phyloP scores from a whole-genome alignment of 805 yeast species.

The Jamesozyma piceae region DNA sequence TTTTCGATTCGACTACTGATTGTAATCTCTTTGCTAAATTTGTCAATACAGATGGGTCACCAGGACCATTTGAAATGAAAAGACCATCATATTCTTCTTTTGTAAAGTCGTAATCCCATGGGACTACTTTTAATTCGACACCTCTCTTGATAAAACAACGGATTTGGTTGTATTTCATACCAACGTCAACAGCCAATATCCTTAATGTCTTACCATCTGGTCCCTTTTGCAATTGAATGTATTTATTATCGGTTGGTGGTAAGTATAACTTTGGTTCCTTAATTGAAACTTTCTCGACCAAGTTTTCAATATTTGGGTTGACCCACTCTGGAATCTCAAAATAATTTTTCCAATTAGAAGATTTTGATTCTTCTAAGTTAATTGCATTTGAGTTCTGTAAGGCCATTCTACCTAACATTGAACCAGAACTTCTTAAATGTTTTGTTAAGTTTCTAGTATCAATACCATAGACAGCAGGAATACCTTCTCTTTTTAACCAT shows the following conservation, averaged over 20 bases:
- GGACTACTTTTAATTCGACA: slow-evolving; percentile 90
- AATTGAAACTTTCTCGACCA: slow-evolving; percentile 85
- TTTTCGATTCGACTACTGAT: slow-evolving; percentile 49
- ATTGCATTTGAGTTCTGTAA: slow-evolving; percentile 38
- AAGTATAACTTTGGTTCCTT: slow-evolving; percentile 65
- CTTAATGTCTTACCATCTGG: slow-evolving; percentile 70
- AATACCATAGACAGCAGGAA: slow-evolving; percentile 96
- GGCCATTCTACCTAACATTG: slow-evolving; percentile 83
- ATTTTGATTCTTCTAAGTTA: slow-evolving; percentile 23
- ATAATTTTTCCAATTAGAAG: slow-evolving; percentile 47
- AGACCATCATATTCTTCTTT: slow-evolving; percentile 85
- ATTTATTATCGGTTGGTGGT: slow-evolving; percentile 44
- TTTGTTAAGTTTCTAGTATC: slow-evolving; percentile 95
- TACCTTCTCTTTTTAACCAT: slow-evolving; percentile 85
- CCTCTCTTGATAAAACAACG: slow-evolving; percentile 95
- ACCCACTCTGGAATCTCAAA: slow-evolving; percentile 80
- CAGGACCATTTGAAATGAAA: slow-evolving; percentile 96
- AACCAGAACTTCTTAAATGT: slow-evolving; percentile 84
- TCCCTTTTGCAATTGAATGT: slow-evolving; percentile 40
- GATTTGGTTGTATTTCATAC: slow-evolving; percentile 96
- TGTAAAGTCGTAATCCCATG: slow-evolving; percentile 85
- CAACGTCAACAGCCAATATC: slow-evolving; percentile 89
- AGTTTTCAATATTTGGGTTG: slow-evolving; percentile 84
- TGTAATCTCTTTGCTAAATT: slow-evolving; percentile 54
- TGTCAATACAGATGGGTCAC: slow-evolving; percentile 88